Evolutionary conservation across 345 rosid genomes (phyloP).

Genomic region (Angophora floribunda): DNA sequence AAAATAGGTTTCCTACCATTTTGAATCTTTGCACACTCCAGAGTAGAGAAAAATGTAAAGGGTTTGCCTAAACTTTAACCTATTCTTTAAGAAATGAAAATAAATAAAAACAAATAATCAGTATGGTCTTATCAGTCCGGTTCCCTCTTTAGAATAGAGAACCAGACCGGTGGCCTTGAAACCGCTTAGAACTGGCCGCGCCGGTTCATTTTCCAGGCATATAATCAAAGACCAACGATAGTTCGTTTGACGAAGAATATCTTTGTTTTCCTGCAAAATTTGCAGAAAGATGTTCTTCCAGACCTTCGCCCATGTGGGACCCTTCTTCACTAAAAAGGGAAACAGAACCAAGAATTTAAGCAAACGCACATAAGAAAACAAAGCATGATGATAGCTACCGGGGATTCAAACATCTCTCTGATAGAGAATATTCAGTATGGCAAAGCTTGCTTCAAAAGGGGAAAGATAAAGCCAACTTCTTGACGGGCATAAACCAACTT

Average conservation of each 20-base stretch:
- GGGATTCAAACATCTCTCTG: neutral
- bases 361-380: neutral
- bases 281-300: neutral
- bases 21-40: neutral
- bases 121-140: rapidly evolving
- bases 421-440: neutral
- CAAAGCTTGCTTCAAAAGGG: neutral
- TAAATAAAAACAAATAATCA: no score
- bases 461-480: neutral
- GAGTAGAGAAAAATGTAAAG: neutral
- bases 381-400: neutral
- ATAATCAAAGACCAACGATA: no score
- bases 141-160: no score
- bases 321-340: neutral
- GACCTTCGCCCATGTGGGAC: neutral
- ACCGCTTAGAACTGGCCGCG: no score
- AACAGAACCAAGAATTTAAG: neutral
- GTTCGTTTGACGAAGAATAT: neutral
- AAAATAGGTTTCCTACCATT: neutral
- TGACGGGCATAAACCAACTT: neutral
- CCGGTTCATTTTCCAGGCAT: no score
- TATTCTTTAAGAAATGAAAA: no score
- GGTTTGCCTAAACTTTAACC: neutral
- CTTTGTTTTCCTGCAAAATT: neutral
- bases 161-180: no score